Base-by-base conservation (phyloP, 768 basidiomycete genomes). In the Amylocystis lapponica region DNA sequence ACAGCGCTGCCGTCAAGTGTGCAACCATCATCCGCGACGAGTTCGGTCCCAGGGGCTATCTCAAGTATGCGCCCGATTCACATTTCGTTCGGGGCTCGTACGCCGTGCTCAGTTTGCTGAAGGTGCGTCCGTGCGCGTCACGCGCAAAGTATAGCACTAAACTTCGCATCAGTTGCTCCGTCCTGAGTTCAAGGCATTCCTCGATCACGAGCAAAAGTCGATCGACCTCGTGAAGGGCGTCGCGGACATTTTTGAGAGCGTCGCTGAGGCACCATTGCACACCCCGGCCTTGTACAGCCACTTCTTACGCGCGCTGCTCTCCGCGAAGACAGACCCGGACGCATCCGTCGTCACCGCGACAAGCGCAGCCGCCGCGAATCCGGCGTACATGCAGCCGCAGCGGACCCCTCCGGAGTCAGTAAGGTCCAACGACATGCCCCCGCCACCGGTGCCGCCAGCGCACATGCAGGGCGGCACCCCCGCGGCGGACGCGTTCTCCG, bases 61-160 rank as follows among this genome's bases (percentile, higher is more conserved):
- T 96, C 61, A 81, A 75, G 50, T 94, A 90, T 63, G 78, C 87
- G 1, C 87, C 92, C 4, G 94, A 98, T 61, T 86, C 88, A 5
- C 85, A 87, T 54, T 95, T 88, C 50, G 94, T 98, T 8, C 84
- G 88, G 67, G 79, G 78, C 34, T 86, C 86, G n/a, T 96, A 98
- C 63, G 93, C 91, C 0, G 86, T 97, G 6, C 68, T 96, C 45
- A 95, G 86, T 56, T 68, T 97, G 50, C 71, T 99, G 49, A 98
- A 97, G 82, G 87, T 91, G 39, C 70, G 65, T 43, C 38, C 21
- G 11, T 25, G 39, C 31, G 30, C 2, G 17, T 13, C 30, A 17
- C 30, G 26, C 21, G 16, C 37, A 17, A 16, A 5, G 13, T 14
- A 4, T 33, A 33, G 26, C 7, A 41, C 43, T 27, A 5, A 40